phyloP scores from a whole-genome alignment of 1,284 basidiomycete species.

The Rhodotorula sp. region DNA sequence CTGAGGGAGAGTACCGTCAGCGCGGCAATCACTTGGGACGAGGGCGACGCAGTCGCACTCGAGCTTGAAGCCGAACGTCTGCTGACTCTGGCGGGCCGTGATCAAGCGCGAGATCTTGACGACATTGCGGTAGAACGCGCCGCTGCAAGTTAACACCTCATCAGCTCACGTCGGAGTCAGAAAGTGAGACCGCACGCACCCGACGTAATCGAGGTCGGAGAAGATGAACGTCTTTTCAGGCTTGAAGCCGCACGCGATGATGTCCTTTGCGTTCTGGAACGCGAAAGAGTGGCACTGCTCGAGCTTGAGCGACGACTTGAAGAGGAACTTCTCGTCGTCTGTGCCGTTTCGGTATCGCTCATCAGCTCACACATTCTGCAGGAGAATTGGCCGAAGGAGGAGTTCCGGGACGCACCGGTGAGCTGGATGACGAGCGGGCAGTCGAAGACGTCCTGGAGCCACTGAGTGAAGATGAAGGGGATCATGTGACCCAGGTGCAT shows the following conservation, averaged over 20 bases:
- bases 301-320: conserved; percentile 88
- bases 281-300: conserved; percentile 86
- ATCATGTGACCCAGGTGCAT: conserved; percentile 99
- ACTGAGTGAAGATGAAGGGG: conserved; percentile 89
- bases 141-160: conserved; percentile 52
- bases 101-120: conserved; percentile 90
- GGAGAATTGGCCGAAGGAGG: not conserved
- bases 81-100: conserved; percentile 88
- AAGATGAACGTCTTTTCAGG: conserved; percentile 96
- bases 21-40: too few relatives aligned
- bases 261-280: conserved; percentile 84
- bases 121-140: conserved; percentile 91
- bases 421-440: conserved; percentile 92
- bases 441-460: conserved; percentile 95
- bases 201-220: conserved; percentile 83
- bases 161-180: not conserved
- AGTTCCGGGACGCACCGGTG: conserved; percentile 60
- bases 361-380: not conserved
- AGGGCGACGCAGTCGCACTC: conserved; percentile 60
- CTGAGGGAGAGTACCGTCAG: conserved; percentile 52
- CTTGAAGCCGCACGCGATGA: conserved; percentile 94
- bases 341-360: not conserved
- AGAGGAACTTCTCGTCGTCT: conserved; percentile 99
- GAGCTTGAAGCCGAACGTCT: conserved; percentile 93
- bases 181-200: conserved; percentile 45